phyloP scores from a whole-genome alignment of 75 land plant species.

The Sequoiadendron giganteum region DNA sequence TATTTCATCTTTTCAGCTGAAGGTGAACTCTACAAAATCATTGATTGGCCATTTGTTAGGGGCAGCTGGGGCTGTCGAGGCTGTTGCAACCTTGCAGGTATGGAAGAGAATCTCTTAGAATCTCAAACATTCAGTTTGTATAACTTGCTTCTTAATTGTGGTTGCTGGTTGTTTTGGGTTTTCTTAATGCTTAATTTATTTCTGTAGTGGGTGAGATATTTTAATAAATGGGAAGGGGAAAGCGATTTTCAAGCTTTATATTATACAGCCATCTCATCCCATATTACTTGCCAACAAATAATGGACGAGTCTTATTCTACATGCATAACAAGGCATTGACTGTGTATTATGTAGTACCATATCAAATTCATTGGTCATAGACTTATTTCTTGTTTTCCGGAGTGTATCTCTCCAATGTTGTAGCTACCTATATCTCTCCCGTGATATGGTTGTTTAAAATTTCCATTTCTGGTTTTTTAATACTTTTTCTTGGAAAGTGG shows the following conservation, averaged over 20 bases:
- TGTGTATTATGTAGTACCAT: background rate
- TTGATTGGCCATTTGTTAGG: slow-evolving; percentile 96
- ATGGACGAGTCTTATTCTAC: background rate
- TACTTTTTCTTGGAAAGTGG: too few relatives aligned
- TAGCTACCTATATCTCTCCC: background rate
- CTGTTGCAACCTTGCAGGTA: slow-evolving; percentile 94
- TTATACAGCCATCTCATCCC: background rate
- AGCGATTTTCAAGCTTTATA: background rate
- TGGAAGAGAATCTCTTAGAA: background rate
- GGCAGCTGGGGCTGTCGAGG: slow-evolving; percentile 95
- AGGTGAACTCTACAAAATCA: slow-evolving; percentile 93
- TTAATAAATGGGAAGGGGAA: background rate
- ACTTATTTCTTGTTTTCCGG: background rate
- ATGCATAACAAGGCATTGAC: background rate
- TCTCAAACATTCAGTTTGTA: background rate
- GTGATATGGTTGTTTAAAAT: too few relatives aligned
- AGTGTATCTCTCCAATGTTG: background rate
- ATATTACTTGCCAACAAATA: background rate
- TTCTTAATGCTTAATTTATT: background rate
- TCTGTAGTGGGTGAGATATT: background rate
- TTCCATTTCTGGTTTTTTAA: too few relatives aligned
- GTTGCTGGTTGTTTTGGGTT: background rate
- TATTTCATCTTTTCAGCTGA: slow-evolving; percentile 50
- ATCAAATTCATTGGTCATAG: background rate
- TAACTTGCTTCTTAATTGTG: background rate